Conservation (phyloP, 257 asterid species). For the Haberlea rhodopensis region DNA sequence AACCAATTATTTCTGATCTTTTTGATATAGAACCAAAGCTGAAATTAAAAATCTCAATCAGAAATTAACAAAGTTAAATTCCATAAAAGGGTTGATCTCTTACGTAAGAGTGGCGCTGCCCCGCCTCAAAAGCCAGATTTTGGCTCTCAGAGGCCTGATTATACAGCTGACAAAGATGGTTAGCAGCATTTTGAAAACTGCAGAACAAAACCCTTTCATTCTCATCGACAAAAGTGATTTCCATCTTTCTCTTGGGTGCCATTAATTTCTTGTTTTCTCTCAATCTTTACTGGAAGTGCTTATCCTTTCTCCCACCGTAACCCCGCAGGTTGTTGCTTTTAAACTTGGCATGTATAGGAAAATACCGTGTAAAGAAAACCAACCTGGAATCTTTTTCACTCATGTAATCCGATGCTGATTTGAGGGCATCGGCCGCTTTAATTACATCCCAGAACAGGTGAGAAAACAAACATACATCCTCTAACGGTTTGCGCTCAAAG, state of each 20-base stretch:
- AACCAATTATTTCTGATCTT: too few relatives aligned
- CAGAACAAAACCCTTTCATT: slow-evolving; percentile 9
- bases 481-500: too few relatives aligned
- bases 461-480: neutral
- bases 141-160: neutral
- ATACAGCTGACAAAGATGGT: slow-evolving; percentile 13
- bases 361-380: neutral
- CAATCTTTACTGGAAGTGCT: neutral
- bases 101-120: slow-evolving; percentile 21
- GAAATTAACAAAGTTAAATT: neutral
- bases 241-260: slow-evolving; percentile 21
- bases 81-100: slow-evolving; percentile 7
- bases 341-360: neutral
- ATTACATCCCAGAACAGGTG: slow-evolving; percentile 15
- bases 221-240: slow-evolving; percentile 3
- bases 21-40: neutral
- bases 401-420: slow-evolving; percentile 22
- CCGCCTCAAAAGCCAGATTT: slow-evolving; percentile 24
- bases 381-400: neutral
- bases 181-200: slow-evolving; percentile 14
- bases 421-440: slow-evolving; percentile 15
- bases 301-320: neutral
- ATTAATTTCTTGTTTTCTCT: neutral
- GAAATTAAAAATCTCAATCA: neutral
- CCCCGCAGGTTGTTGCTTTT: neutral